phyloP scores from a whole-genome alignment of 257 asterid genomes.

The Dorcoceras hygrometricum region DNA sequence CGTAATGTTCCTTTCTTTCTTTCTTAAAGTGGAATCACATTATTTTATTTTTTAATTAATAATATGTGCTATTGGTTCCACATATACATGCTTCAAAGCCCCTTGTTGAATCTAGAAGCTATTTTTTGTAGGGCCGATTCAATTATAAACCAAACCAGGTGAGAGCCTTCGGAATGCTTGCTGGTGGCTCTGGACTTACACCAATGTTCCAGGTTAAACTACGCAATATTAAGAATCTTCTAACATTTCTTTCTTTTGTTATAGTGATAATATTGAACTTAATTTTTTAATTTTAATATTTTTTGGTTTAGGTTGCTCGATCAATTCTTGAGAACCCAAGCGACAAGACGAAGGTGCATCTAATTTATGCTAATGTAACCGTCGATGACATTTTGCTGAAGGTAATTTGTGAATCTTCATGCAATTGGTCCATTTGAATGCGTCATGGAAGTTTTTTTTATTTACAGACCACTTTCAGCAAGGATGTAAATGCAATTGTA shows the following conservation, averaged over 20 bases:
- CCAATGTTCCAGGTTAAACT: constrained; percentile 65
- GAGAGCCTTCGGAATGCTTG: constrained; percentile 67
- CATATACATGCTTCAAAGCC: constrained; percentile 14
- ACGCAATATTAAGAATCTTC: constrained; percentile 13
- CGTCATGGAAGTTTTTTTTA: constrained; percentile 3
- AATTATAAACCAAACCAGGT: constrained; percentile 64
- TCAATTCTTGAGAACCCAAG: constrained; percentile 82
- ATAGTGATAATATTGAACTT: constrained; percentile 4
- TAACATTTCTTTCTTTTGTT: background rate
- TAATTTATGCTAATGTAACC: constrained; percentile 89
- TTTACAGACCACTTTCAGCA: background rate
- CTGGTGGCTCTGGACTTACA: constrained; percentile 72
- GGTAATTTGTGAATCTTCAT: constrained; percentile 40
- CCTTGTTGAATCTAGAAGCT: background rate
- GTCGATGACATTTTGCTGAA: constrained; percentile 82
- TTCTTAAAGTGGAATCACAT: constrained; percentile 9
- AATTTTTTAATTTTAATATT: background rate
- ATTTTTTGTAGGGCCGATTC: constrained; percentile 48
- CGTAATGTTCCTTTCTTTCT: background rate
- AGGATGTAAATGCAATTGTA: background rate
- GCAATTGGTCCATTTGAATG: constrained; percentile 12
- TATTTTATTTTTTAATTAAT: background rate
- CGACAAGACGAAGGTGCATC: constrained; percentile 73
- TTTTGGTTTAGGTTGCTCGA: constrained; percentile 65
- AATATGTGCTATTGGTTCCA: constrained; percentile 10